phyloP scores from a whole-genome alignment of 768 basidiomycete species.

The Phaeotremella skinneri region DNA sequence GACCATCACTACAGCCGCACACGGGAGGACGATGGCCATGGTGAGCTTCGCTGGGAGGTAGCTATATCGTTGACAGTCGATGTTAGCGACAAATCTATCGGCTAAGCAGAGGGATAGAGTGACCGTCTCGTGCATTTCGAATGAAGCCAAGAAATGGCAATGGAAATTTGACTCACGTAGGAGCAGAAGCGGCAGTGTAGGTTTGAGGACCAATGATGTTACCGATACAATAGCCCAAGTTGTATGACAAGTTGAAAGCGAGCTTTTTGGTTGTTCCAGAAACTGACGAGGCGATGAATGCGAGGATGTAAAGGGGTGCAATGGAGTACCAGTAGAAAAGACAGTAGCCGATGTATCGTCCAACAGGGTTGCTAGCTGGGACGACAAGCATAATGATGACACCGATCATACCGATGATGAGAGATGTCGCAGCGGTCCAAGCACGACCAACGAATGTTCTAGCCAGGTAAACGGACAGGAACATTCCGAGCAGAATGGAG shows the following conservation, averaged over 20 bases:
- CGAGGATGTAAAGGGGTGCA: constrained; percentile 21
- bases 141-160: no score
- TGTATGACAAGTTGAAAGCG: constrained; percentile 15
- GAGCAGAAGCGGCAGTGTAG: constrained; percentile 4
- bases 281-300: constrained; percentile 15
- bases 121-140: not conserved
- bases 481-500: constrained; percentile 11
- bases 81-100: no score
- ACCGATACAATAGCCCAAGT: constrained; percentile 8
- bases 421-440: constrained; percentile 7
- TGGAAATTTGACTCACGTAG: no score
- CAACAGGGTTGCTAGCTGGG: not conserved
- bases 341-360: constrained; percentile 21
- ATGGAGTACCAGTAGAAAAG: constrained; percentile 15
- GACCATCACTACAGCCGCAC: not conserved
- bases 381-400: constrained; percentile 18
- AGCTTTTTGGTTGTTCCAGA: constrained; percentile 28
- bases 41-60: constrained; percentile 1
- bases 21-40: constrained; percentile 4
- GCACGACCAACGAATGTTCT: constrained; percentile 3
- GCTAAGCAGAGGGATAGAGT: not conserved
- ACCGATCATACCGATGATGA: constrained; percentile 14
- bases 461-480: constrained; percentile 7
- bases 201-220: constrained; percentile 22
- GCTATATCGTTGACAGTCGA: not conserved